Percentiles rank a stretch among this genome's conserved stretches.
Evolutionary conservation across 257 asterid genomes (phyloP).

Genomic region (Nicotiana noctiflora): DNA sequence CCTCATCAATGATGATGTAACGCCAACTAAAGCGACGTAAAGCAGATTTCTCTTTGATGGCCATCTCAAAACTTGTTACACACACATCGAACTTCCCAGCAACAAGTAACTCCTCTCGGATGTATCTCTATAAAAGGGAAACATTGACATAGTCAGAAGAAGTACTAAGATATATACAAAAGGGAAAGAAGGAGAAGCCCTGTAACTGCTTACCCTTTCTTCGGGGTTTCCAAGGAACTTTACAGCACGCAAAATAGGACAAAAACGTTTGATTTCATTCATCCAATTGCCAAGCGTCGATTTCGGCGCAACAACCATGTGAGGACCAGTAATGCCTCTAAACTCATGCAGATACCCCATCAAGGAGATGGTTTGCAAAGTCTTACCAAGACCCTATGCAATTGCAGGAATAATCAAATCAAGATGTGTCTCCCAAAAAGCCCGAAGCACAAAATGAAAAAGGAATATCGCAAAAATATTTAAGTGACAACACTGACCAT

Average conservation of each 20-base stretch:
- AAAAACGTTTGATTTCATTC: constrained; percentile 96
- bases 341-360: constrained; percentile 91
- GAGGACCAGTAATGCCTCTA: constrained; percentile 98
- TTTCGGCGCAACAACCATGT: constrained; percentile 99
- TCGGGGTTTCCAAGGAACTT: constrained; percentile 98
- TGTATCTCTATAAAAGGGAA: constrained; percentile 49
- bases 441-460: background rate
- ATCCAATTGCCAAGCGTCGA: constrained; percentile 99
- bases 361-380: constrained; percentile 94
- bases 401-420: background rate
- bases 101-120: constrained; percentile 88
- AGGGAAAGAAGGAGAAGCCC: background rate
- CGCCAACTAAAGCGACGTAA: constrained; percentile 98
- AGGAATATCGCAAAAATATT: background rate
- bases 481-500: constrained; percentile 46
- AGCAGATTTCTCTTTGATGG: constrained; percentile 79
- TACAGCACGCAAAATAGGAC: constrained; percentile 85
- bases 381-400: constrained; percentile 89
- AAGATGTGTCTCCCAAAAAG: background rate
- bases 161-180: background rate
- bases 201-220: constrained; percentile 64
- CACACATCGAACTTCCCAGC: constrained; percentile 98
- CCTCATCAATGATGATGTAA: constrained; percentile 93
- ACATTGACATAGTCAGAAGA: background rate
- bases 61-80: constrained; percentile 99